phyloP scores from a whole-genome alignment of 1,284 basidiomycete species.

The Chondrostereum purpureum region DNA sequence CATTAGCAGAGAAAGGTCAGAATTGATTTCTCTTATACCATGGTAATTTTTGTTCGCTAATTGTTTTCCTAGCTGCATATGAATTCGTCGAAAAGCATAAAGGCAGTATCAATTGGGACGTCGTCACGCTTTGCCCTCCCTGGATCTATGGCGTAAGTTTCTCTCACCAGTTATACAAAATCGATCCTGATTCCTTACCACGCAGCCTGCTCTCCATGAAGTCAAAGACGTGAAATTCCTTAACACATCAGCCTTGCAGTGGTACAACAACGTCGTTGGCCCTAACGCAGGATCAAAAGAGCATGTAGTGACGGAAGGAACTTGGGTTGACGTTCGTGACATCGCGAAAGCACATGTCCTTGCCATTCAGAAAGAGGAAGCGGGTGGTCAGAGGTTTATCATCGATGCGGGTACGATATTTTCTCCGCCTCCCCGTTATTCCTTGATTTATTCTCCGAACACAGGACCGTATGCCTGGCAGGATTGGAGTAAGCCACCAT shows the following conservation, averaged over 20 bases:
- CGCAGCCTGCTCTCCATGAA: background rate
- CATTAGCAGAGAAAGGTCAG: slow-evolving; percentile 58
- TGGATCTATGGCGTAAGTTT: slow-evolving; percentile 1
- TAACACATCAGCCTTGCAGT: slow-evolving; percentile 5
- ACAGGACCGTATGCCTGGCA: slow-evolving; percentile 11
- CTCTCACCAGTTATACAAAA: background rate
- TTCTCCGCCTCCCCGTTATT: too few relatives aligned
- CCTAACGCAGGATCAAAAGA: too few relatives aligned
- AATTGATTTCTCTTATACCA: background rate
- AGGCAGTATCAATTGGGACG: background rate
- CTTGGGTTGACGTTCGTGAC: slow-evolving; percentile 56
- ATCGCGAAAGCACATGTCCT: slow-evolving; percentile 52
- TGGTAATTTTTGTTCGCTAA: background rate
- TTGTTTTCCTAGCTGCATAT: background rate
- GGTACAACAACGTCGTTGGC: slow-evolving; percentile 26
- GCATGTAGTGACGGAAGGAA: background rate
- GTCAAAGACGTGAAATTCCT: background rate
- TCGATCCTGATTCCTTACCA: background rate
- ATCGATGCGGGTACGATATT: slow-evolving; percentile 34
- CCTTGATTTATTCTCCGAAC: too few relatives aligned
- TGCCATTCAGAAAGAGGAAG: slow-evolving; percentile 47
- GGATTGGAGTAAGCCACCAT: slow-evolving; percentile 13
- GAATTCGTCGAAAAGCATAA: background rate
- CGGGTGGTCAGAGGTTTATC: slow-evolving; percentile 57
- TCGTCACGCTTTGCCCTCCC: background rate